These are phyloP conservation scores for Penicillium sp. DNA, from an alignment of 2,329 filamentous ascomycete species.

Conservation along the genomic window DNA sequence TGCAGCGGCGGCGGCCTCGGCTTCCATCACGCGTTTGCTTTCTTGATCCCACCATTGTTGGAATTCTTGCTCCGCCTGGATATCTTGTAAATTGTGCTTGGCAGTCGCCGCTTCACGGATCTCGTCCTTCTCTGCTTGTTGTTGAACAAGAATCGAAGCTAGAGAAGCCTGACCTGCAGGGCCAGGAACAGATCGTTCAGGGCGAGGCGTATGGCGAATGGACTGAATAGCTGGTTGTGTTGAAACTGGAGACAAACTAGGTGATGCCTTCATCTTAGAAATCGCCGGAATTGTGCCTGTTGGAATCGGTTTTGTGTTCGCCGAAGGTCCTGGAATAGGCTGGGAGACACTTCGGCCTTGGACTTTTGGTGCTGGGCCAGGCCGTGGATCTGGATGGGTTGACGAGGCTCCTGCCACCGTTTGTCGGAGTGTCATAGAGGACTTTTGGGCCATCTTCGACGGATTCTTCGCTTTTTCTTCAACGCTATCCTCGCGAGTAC, in stretches of 20 bases:
- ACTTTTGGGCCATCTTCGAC: conserved; percentile 31
- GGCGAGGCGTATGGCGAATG: conserved; percentile 48
- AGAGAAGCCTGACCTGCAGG: conserved; percentile 56
- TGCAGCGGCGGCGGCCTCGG: conserved; percentile 21
- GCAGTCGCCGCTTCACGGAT: conserved; percentile 74
- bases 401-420: conserved; percentile 50
- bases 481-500: neutral
- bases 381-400: conserved; percentile 6
- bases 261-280: conserved; percentile 8
- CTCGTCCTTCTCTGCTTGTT: conserved; percentile 76
- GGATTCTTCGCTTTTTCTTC: conserved; percentile 14
- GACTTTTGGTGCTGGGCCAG: conserved; percentile 15
- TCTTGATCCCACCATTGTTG: conserved; percentile 59
- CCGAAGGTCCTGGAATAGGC: conserved; percentile 28
- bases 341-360: conserved; percentile 28
- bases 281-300: conserved; percentile 22
- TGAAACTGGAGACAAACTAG: conserved; percentile 16
- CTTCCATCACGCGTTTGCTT: conserved; percentile 33
- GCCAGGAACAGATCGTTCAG: conserved; percentile 24
- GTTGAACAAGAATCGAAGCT: conserved; percentile 82
- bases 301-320: conserved; percentile 40
- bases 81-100: conserved; percentile 86
- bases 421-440: conserved; percentile 59
- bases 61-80: conserved; percentile 95
- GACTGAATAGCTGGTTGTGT: conserved; percentile 33